A percentile compares a stretch with the other conserved stretches of the same genome.
Conservation (phyloP, 768 basidiomycete genomes). For the Coprinopsis sp. region DNA sequence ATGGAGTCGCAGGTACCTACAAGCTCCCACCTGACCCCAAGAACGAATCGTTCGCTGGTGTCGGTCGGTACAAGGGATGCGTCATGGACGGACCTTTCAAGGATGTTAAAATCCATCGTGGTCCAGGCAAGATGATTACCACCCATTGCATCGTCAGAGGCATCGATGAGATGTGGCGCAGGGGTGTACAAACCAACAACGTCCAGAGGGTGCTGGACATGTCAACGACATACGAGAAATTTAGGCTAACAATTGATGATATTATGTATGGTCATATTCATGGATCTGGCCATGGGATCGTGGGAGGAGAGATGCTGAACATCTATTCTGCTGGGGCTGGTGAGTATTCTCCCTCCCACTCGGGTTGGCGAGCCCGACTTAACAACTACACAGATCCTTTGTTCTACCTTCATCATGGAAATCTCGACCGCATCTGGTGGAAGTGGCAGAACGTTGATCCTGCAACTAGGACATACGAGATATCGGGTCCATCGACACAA, state of each 20-base stretch:
- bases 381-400: slow-evolving; percentile 15
- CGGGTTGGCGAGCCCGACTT: not conserved
- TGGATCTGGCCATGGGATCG: slow-evolving; percentile 9
- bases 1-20: slow-evolving; percentile 9
- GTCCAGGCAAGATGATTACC: slow-evolving; percentile 7
- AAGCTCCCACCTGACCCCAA: slow-evolving; percentile 2
- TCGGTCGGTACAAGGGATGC: slow-evolving; percentile 1
- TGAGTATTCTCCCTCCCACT: not conserved
- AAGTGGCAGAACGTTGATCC: slow-evolving; percentile 18
- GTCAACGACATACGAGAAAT: slow-evolving; percentile 4
- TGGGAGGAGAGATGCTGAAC: slow-evolving; percentile 10
- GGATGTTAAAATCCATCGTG: not conserved
- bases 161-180: slow-evolving; percentile 6
- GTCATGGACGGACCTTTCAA: slow-evolving; percentile 8
- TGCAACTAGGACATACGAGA: slow-evolving; percentile 11
- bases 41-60: not conserved
- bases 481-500: slow-evolving; percentile 14
- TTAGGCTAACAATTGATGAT: slow-evolving; percentile 3
- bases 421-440: slow-evolving; percentile 21
- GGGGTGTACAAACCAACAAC: not conserved
- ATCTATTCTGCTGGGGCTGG: slow-evolving; percentile 8
- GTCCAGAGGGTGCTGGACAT: not conserved
- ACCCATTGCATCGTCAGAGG: slow-evolving; percentile 6
- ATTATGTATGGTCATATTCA: slow-evolving; percentile 3
- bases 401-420: slow-evolving; percentile 23